These are phyloP conservation scores for Ceratobasidium sp. DNA, from an alignment of 1,284 basidiomycete species.

Conservation along the genomic window DNA sequence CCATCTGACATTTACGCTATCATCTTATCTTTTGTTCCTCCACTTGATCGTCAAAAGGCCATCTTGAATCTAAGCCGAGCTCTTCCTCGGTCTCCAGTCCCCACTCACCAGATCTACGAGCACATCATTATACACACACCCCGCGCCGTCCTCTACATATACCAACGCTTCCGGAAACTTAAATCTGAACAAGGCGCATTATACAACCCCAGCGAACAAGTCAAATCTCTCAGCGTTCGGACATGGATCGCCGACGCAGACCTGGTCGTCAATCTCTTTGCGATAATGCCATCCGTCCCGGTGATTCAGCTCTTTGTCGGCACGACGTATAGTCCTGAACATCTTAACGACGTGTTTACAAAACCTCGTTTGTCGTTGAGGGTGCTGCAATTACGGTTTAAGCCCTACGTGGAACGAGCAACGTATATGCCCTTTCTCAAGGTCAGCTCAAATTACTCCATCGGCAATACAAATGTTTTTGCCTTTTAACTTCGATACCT, in stretches of 20 bases:
- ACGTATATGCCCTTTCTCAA: constrained; percentile 76
- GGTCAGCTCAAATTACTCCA: background rate
- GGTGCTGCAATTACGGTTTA: constrained; percentile 67
- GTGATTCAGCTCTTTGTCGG: constrained; percentile 67
- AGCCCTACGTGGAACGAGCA: constrained; percentile 73
- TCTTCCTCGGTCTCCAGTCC: constrained; percentile 65
- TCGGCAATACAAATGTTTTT: background rate
- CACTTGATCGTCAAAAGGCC: constrained; percentile 56
- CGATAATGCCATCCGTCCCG: constrained; percentile 61
- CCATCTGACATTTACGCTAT: constrained; percentile 68
- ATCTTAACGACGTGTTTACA: constrained; percentile 67
- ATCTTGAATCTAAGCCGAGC: constrained; percentile 65
- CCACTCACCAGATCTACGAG: constrained; percentile 63
- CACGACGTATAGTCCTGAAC: constrained; percentile 71
- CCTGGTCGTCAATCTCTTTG: constrained; percentile 66
- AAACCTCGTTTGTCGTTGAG: constrained; percentile 56
- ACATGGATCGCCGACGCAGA: constrained; percentile 72
- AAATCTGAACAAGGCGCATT: background rate
- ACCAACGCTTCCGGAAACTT: constrained; percentile 9
- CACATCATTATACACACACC: constrained; percentile 63
- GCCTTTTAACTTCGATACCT: background rate
- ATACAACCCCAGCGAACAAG: constrained; percentile 53
- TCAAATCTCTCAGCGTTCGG: constrained; percentile 63
- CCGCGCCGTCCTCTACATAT: constrained; percentile 61
- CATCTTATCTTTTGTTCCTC: constrained; percentile 62